phyloP scores from a whole-genome alignment of 805 yeast species.

The Starmerella roubikii region DNA sequence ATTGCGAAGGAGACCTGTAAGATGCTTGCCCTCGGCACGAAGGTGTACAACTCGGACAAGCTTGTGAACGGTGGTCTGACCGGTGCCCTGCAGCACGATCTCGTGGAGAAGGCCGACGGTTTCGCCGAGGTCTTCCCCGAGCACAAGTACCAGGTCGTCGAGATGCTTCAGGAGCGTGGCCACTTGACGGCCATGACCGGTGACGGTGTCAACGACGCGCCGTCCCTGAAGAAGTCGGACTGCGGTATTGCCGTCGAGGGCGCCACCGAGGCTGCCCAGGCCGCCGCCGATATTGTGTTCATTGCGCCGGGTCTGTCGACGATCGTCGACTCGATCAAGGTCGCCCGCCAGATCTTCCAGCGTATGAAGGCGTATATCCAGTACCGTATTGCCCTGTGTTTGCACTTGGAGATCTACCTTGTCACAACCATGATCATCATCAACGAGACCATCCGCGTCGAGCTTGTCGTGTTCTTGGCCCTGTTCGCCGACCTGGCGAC shows the following conservation, averaged over 20 bases:
- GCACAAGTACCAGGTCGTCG: conserved; percentile 92
- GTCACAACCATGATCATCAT: conserved; percentile 94
- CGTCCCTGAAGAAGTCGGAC: conserved; percentile 90
- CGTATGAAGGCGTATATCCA: conserved; percentile 97
- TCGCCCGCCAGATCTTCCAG: conserved; percentile 96
- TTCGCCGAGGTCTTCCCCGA: conserved; percentile 98
- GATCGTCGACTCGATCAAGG: conserved; percentile 85
- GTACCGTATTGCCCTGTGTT: conserved; percentile 92
- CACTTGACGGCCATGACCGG: conserved; percentile 98
- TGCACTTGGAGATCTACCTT: conserved; percentile 87
- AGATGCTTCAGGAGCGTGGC: conserved; percentile 89
- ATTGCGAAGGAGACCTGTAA: conserved; percentile 97
- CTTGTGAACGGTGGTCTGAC: conserved; percentile 93
- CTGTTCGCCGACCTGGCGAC: conserved; percentile 96
- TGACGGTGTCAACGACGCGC: conserved; percentile 98
- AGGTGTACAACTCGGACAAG: conserved; percentile 94
- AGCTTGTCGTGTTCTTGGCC: conserved; percentile 89
- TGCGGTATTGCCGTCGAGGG: conserved; percentile 98
- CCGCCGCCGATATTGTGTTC: conserved; percentile 94
- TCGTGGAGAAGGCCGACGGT: conserved; percentile 96
- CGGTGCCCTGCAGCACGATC: conserved; percentile 95
- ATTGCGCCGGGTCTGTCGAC: conserved; percentile 92
- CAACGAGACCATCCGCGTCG: conserved; percentile 73
- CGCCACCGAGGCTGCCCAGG: conserved; percentile 94
- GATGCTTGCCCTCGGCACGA: conserved; percentile 92